These are phyloP conservation scores for Pseudozyma thailandica DNA, from an alignment of 1,284 basidiomycete genomes.

Conservation along the genomic window DNA sequence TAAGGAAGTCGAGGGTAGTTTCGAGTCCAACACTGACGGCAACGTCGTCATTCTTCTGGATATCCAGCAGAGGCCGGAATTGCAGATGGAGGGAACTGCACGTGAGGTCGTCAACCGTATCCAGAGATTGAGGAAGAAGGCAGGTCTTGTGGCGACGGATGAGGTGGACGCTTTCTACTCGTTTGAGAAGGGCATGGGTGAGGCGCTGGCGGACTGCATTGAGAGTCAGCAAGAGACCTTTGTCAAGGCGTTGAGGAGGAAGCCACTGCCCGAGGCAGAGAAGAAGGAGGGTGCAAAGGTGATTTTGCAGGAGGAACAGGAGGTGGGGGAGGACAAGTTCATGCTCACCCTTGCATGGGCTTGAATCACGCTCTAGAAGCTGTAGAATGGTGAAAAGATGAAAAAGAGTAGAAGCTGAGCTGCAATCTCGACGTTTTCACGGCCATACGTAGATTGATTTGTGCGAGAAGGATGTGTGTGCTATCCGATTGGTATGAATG, in stretches of 20 bases:
- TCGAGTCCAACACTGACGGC: slow-evolving; percentile 88
- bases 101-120: slow-evolving; percentile 93
- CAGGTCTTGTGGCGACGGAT: slow-evolving; percentile 92
- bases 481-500: background rate
- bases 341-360: slow-evolving; percentile 68
- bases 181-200: slow-evolving; percentile 78
- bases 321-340: slow-evolving; percentile 85
- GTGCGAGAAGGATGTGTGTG: background rate
- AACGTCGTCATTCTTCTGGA: slow-evolving; percentile 95
- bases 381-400: background rate
- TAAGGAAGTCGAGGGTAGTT: slow-evolving; percentile 71
- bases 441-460: background rate
- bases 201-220: slow-evolving; percentile 77
- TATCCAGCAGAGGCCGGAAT: slow-evolving; percentile 84
- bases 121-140: slow-evolving; percentile 95
- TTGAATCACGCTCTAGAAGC: slow-evolving; percentile 3
- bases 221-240: slow-evolving; percentile 79
- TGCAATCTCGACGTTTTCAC: no score
- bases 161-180: slow-evolving; percentile 89
- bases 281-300: slow-evolving; percentile 71
- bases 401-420: no score
- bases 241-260: slow-evolving; percentile 78
- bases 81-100: slow-evolving; percentile 87
- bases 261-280: slow-evolving; percentile 50
- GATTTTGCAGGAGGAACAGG: slow-evolving; percentile 85